These are phyloP conservation scores for Angophora floribunda DNA, from an alignment of 345 rosid species.

Conservation along the genomic window DNA sequence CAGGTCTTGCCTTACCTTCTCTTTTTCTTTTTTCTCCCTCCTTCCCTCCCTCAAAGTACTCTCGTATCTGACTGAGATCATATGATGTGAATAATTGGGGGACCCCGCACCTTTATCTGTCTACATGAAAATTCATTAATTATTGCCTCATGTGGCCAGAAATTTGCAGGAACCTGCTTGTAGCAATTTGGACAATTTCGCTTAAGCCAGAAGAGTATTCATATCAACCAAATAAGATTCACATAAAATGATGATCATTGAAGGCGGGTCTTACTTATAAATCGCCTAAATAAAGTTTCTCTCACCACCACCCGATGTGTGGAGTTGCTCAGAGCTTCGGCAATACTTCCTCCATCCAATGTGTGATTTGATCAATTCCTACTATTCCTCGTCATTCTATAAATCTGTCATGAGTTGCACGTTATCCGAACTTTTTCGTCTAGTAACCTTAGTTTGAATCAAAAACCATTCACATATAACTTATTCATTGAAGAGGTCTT, in stretches of 20 bases:
- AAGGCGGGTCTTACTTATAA: neutral
- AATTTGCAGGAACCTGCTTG: neutral
- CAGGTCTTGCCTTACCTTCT: neutral
- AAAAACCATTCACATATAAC: neutral
- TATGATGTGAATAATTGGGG: neutral
- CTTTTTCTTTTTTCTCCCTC: neutral
- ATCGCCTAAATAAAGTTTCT: neutral
- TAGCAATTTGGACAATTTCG: neutral
- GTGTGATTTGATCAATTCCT: neutral
- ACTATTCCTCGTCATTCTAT: neutral
- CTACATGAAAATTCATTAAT: neutral
- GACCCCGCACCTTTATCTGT: neutral
- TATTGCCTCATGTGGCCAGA: neutral
- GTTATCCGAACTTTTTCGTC: neutral
- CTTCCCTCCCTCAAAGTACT: neutral
- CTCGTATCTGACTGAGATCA: neutral
- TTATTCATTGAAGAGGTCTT: neutral
- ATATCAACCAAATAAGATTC: neutral
- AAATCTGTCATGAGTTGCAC: neutral
- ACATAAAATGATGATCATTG: neutral
- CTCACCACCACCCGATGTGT: neutral
- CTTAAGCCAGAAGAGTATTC: neutral
- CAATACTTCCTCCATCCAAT: neutral
- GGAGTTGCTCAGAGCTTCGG: neutral
- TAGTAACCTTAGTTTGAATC: neutral